Evolutionary conservation across 306 rosid genomes (phyloP).

Genomic region (Dalbergia cultrata): DNA sequence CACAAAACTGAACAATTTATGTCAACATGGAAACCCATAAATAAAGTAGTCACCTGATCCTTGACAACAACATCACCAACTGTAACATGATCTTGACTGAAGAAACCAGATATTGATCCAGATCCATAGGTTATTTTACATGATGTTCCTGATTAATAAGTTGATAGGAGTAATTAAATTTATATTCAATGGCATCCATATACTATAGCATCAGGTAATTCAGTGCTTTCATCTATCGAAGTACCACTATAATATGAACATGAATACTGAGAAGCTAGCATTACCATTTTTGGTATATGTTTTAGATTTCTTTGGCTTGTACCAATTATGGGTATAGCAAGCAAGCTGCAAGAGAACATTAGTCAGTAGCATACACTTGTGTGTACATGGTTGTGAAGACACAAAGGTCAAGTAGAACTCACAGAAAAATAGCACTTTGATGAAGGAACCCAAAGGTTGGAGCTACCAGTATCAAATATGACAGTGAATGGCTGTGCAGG

Average conservation of each 20-base stretch:
- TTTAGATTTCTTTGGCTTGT: slow-evolving; percentile 74
- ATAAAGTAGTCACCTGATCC: slow-evolving; percentile 63
- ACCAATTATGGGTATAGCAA: slow-evolving; percentile 78
- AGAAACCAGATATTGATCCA: slow-evolving; percentile 86
- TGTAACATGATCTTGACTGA: slow-evolving; percentile 81
- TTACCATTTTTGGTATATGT: slow-evolving; percentile 74
- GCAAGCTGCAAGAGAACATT: slow-evolving; percentile 63
- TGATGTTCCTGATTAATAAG: slow-evolving; percentile 68
- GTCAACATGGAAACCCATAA: slow-evolving; percentile 30
- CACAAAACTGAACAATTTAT: slow-evolving; percentile 19
- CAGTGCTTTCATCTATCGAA: slow-evolving; percentile 14
- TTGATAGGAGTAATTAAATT: slow-evolving; percentile 32
- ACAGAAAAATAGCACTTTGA: slow-evolving; percentile 84
- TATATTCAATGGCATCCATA: slow-evolving; percentile 15
- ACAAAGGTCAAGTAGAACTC: slow-evolving; percentile 48
- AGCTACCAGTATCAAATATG: slow-evolving; percentile 91
- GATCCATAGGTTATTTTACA: slow-evolving; percentile 81
- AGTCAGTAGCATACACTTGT: slow-evolving; percentile 30
- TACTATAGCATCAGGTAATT: background rate
- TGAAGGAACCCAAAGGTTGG: slow-evolving; percentile 97
- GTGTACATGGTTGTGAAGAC: slow-evolving; percentile 20
- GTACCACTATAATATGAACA: slow-evolving; percentile 33
- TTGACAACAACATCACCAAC: slow-evolving; percentile 68
- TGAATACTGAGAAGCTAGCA: background rate
- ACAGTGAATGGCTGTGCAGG: slow-evolving; percentile 86